Base-by-base conservation (phyloP, 352 stramenopile genomes). In the Globisporangium rhizosaccharum region DNA sequence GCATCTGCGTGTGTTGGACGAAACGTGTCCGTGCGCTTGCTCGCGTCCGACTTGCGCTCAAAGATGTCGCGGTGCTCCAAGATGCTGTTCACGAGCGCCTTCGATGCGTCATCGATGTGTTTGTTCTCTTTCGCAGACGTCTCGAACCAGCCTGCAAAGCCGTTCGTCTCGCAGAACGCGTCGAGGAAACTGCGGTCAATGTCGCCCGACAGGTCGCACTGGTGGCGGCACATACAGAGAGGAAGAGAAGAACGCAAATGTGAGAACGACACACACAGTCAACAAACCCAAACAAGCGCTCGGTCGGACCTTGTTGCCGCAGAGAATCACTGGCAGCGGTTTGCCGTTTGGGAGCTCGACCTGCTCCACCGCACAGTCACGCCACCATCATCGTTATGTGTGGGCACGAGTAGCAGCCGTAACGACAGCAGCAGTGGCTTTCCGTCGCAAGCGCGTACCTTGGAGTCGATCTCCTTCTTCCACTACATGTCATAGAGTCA, bases 381-480 rank as follows among this genome's bases (percentile, higher is more conserved):
- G 14, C 20, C 15, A 41, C 33, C 30, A 36, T 36, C 10, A 10
- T 14, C 10, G 10, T 10, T 8, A 14, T 39, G 33, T 12, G 33
- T 39, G 33, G 14, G 33, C 33, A 39, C 33, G 5, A 39, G 6
- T 1, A 11, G 33, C 8, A 8, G 33, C 11, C 3, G 23, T 11
- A n/a, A 28, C 12, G 6, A 5, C 28, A 33, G 37, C 30, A 48
- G 44, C 2, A 48, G 20, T 17, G 1, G 11, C 25, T 44, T 18
- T 5, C 14, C 6, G 17, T 30, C 18, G 33, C 26, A 25, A 23
- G 15, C 41, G 25, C 56, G 30, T 58, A 83, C 88, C 70, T 97
- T 97, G 6, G 91, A 90, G 60, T 97, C 90, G 51, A 98, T 94
- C 61, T 98, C 89, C 30, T 88, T 88, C 70, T 98, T 98, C 92